Conservation (phyloP, 495 filamentous ascomycete species). For the Choiromyces venosus region DNA sequence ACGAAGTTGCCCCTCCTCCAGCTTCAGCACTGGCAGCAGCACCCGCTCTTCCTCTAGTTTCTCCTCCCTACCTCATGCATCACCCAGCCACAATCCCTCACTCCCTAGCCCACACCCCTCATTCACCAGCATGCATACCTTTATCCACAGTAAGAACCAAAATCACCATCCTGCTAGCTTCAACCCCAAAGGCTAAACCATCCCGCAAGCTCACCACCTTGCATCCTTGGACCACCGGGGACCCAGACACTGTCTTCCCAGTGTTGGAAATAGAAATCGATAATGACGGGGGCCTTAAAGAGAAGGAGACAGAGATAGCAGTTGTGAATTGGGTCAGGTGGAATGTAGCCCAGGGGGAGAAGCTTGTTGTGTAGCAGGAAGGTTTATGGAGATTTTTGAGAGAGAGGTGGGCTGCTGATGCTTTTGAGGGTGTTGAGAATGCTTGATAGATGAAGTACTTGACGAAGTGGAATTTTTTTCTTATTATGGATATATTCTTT, state of each 20-base stretch:
- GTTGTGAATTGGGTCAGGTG: too few species aligned
- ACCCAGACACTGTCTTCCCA: conserved; percentile 61
- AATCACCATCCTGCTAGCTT: conserved; percentile 23
- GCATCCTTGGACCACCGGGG: conserved; percentile 65
- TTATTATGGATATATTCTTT: too few species aligned
- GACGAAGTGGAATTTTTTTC: too few species aligned
- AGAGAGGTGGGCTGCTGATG: conserved; percentile 65
- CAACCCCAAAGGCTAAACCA: conserved; percentile 17
- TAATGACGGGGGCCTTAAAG: conserved; percentile 60
- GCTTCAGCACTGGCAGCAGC: too few species aligned
- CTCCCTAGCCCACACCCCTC: conserved; percentile 5
- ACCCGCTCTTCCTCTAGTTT: too few species aligned
- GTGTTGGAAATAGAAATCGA: conserved; percentile 46
- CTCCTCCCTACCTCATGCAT: too few species aligned
- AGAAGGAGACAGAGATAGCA: too few species aligned
- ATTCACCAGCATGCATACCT: conserved; percentile 15
- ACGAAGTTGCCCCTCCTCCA: too few species aligned
- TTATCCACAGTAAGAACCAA: conserved; percentile 29
- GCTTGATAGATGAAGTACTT: too few species aligned
- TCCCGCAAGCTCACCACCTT: conserved; percentile 49
- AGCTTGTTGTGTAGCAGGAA: conserved; percentile 74
- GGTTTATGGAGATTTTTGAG: too few species aligned
- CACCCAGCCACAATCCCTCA: too few species aligned
- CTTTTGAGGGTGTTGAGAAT: conserved; percentile 64
- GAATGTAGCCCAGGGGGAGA: conserved; percentile 73